Base-by-base conservation (phyloP, 2,329 filamentous ascomycete genomes). In the Harringtonia aguacate region DNA sequence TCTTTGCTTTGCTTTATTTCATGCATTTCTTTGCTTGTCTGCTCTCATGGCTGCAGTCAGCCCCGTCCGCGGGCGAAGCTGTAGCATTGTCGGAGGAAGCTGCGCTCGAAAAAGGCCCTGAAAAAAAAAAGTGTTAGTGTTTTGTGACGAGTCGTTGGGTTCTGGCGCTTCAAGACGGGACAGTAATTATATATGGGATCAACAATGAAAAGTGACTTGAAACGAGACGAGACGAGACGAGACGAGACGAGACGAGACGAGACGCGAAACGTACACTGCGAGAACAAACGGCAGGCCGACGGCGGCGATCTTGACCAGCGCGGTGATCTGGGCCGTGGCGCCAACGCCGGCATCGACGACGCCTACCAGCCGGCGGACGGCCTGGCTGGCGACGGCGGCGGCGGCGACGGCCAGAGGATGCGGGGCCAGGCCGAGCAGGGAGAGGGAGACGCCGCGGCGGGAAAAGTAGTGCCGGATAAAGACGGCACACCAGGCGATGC, bases 401-500 rank as follows among this genome's bases (percentile, higher is more conserved):
- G 66, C 60, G 8, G 66, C 56, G 31, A 71, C 59, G 3, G 67
- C 68, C 35, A 61, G 43, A 1, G 64, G 60, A 17, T 59, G 61
- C 1, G 76, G 73, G 41, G 69, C 41, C 18, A 77, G 52, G 7
- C 59, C 60, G 7, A 55, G 41, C 33, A 73, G 48, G 33, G 57
- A 54, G 24, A 80, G 64, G 4, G 52, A 51, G 8, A 60, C 61
- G 3, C 64, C 67, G 36, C 72, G 64, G 15, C 56, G 57, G 6
- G 46, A 54, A 48, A 94, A 80, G 58, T 80, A 94, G 0, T 59
- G 52, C 29, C 60, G 65, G 45, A 95, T 84, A 57, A 95, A 98
- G 36, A 59, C 56, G 17, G 67, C 63, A 55, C 88, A 92, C 86
- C 88, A 98, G 8, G 77, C 48, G 46, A 94, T 94, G 48, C 92